A percentile compares a stretch with the other conserved stretches of the same genome.
phyloP scores from a whole-genome alignment of 2,329 filamentous ascomycete genomes.

The Xylariaceae sp. region DNA sequence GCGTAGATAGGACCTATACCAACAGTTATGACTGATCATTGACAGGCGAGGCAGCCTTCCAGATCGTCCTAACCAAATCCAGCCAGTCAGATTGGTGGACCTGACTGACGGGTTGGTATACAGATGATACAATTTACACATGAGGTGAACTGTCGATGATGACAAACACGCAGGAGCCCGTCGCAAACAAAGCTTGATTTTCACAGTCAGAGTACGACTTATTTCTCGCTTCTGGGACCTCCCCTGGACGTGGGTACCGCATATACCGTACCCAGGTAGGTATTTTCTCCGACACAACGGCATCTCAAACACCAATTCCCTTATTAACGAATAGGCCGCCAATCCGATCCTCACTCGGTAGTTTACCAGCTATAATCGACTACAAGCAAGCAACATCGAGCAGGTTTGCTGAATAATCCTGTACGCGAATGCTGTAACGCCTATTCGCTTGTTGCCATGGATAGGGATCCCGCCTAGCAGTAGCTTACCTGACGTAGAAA shows the following conservation, averaged over 20 bases:
- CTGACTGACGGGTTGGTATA: slow-evolving; percentile 16
- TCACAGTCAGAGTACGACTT: neutral
- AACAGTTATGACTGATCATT: neutral
- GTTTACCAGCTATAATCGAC: neutral
- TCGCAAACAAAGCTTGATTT: slow-evolving; percentile 1
- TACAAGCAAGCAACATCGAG: neutral
- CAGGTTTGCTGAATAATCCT: neutral
- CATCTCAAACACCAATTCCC: slow-evolving; percentile 13
- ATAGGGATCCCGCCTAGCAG: neutral
- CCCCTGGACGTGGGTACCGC: slow-evolving; percentile 17
- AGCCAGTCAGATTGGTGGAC: neutral
- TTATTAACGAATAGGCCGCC: neutral
- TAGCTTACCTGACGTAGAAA: neutral
- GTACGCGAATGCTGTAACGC: neutral
- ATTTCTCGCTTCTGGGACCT: slow-evolving; percentile 9
- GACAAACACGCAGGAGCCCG: slow-evolving; percentile 20
- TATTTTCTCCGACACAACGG: slow-evolving; percentile 26
- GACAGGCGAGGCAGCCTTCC: too few species aligned
- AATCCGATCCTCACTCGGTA: slow-evolving; percentile 8
- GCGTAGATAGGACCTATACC: neutral
- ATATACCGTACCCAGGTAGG: too few species aligned
- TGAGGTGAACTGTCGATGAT: slow-evolving; percentile 7
- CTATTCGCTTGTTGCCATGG: neutral
- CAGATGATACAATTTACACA: neutral
- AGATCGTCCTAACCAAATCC: neutral